A percentile compares a stretch with the other conserved stretches of the same genome.
phyloP scores from a whole-genome alignment of 1,284 basidiomycete species.

The Fomitopsis schrenkii region DNA sequence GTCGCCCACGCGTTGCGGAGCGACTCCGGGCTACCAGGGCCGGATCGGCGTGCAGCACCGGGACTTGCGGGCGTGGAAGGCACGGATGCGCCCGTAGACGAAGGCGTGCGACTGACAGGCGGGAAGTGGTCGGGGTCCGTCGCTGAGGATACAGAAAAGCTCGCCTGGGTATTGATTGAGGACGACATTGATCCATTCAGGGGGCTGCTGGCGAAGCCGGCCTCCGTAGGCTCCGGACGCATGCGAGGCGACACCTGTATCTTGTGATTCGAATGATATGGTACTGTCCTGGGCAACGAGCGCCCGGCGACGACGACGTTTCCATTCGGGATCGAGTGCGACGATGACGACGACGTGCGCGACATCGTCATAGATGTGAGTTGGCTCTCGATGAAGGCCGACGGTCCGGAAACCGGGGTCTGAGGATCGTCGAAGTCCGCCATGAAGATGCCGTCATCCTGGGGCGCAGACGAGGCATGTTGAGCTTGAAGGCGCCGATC shows the following conservation, averaged over 20 bases:
- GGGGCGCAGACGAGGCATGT: background rate
- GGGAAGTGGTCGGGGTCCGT: slow-evolving; percentile 21
- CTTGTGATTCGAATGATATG: slow-evolving; percentile 24
- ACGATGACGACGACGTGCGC: slow-evolving; percentile 13
- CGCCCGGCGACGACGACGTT: slow-evolving; percentile 9
- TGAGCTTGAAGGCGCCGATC: slow-evolving; percentile 16
- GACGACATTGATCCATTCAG: slow-evolving; percentile 6
- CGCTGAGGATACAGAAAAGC: slow-evolving; percentile 2
- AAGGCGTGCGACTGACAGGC: slow-evolving; percentile 19
- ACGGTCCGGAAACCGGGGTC: slow-evolving; percentile 18
- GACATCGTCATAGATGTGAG: slow-evolving; percentile 11
- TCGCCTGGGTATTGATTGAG: slow-evolving; percentile 1
- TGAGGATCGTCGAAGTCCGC: slow-evolving; percentile 49
- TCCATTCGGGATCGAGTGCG: slow-evolving; percentile 11
- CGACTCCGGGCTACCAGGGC: slow-evolving; percentile 23
- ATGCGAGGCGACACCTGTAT: slow-evolving; percentile 34
- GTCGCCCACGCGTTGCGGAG: slow-evolving; percentile 29
- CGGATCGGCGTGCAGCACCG: slow-evolving; percentile 9
- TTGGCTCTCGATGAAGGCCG: slow-evolving; percentile 15
- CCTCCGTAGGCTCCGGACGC: slow-evolving; percentile 31
- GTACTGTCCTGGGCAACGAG: slow-evolving; percentile 14
- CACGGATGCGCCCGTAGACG: slow-evolving; percentile 15
- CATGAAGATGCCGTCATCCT: slow-evolving; percentile 56
- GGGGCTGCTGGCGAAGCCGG: slow-evolving; percentile 23
- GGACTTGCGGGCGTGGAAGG: slow-evolving; percentile 9